phyloP scores from a whole-genome alignment of 2,329 filamentous ascomycete genomes.

The Shiraia bambusicola region DNA sequence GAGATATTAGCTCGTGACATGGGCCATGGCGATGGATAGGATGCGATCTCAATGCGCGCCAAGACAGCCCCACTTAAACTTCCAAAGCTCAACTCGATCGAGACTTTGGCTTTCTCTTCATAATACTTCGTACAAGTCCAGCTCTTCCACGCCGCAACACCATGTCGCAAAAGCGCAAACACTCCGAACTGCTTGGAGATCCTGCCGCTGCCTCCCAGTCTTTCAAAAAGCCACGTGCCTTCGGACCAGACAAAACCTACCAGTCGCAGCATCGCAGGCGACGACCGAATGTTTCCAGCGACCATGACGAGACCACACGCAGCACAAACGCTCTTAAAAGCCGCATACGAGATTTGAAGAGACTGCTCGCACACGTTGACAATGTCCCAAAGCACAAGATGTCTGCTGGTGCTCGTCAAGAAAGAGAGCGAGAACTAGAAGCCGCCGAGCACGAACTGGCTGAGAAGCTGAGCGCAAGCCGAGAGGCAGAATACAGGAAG shows the following conservation, averaged over 20 bases:
- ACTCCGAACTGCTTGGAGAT: constrained; percentile 20
- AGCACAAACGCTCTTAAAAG: constrained; percentile 67
- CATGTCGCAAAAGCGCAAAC: constrained; percentile 44
- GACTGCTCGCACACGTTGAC: constrained; percentile 62
- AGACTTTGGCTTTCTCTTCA: constrained; percentile 8
- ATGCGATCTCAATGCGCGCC: constrained; percentile 13
- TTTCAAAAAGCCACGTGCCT: constrained; percentile 30
- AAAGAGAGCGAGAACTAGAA: constrained; percentile 71
- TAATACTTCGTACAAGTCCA: too few species aligned
- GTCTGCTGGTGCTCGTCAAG: constrained; percentile 66
- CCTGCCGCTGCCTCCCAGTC: constrained; percentile 11
- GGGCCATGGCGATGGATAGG: constrained; percentile 20
- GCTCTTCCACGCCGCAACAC: constrained; percentile 2
- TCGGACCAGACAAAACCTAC: constrained; percentile 19
- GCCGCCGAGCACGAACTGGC: constrained; percentile 65
- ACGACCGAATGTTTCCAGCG: constrained; percentile 23
- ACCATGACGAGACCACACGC: constrained; percentile 25
- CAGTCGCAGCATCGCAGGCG: constrained; percentile 19
- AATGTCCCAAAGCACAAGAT: constrained; percentile 52
- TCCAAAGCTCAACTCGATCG: constrained; percentile 10
- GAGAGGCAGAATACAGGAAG: constrained; percentile 62
- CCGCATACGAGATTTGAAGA: constrained; percentile 67
- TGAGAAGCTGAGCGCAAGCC: constrained; percentile 45
- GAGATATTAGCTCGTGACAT: constrained; percentile 24
- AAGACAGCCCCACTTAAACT: constrained; percentile 36